A percentile compares a stretch with the other conserved stretches of the same genome.
phyloP scores from a whole-genome alignment of 208 protist genomes.

The Porcisia hertigi region DNA sequence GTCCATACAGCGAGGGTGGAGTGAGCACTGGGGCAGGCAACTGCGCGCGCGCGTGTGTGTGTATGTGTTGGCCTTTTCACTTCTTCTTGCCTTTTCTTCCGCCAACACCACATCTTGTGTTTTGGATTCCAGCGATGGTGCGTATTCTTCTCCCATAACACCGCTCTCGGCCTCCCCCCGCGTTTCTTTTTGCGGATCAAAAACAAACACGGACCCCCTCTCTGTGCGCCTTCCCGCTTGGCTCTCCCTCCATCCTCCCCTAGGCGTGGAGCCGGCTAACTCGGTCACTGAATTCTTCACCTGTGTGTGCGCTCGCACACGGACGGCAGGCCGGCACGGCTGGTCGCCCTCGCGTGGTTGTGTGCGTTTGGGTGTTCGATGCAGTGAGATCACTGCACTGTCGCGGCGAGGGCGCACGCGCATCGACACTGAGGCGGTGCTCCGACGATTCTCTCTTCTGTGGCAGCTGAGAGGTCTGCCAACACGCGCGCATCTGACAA shows the following conservation, averaged over 20 bases:
- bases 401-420: not conserved
- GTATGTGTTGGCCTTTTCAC: not conserved
- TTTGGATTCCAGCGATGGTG: too few species aligned
- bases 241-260: too few species aligned
- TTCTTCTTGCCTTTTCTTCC: not conserved
- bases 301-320: too few species aligned
- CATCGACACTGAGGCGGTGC: not conserved
- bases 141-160: not conserved
- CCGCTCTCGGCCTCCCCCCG: not conserved
- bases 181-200: not conserved
- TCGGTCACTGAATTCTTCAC: too few species aligned
- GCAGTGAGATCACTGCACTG: not conserved
- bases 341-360: too few species aligned
- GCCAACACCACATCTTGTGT: not conserved
- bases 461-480: not conserved
- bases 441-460: not conserved
- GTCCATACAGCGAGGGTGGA: too few species aligned
- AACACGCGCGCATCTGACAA: not conserved
- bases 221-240: too few species aligned
- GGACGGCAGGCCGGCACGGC: too few species aligned
- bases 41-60: not conserved
- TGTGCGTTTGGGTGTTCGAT: not conserved
- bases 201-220: too few species aligned
- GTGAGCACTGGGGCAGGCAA: too few species aligned
- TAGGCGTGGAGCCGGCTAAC: too few species aligned